Base-by-base conservation (phyloP, 148 eudicot genomes). In the Rhododendron henanense region DNA sequence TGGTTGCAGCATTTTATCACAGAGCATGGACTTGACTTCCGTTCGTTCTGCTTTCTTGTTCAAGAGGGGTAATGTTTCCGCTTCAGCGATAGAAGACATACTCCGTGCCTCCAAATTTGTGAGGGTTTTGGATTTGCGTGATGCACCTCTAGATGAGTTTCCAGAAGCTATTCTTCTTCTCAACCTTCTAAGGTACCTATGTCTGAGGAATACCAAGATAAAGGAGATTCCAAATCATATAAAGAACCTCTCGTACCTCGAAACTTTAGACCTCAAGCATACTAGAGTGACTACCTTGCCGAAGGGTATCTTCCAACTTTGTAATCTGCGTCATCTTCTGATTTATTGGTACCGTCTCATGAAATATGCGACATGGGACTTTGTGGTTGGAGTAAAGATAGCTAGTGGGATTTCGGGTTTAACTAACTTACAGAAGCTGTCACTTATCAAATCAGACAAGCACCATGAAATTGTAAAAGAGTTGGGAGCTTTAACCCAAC, bases 251-350 rank as follows among this genome's bases (percentile, higher is more conserved):
- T 39, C 8, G 8, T 39, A 79, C 59, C 87, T 91, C 3, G 87
- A 89, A 86, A 89, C 91, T 18, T 85, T 91, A 81, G 90, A 91
- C 47, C 88, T 91, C 23, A 87, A 86, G 69, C 82, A 81, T 10
- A 89, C 91, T 8, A 5, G 31, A 61, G 85, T 88, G 47, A 83
- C 77, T 7, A 8, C 50, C 55, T 47, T 88, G 85, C 90, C 88
- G 10, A 1, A n/a, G 79, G 83, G 82, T 75, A 89, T 89, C 84
- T 50, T 45, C 9, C 75, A 81, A 75, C 87, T 89, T 10, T 35
- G 65, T 1, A 31, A 69, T 48, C 90, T 89, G 1, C 85, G 65
- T 21, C 74, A 84, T 81, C 88, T 89, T 53, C 44, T 81, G 39
- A 47, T 81, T 63, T 41, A 83, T 21, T 33, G 57, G 44, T 5